A percentile compares a stretch with the other conserved stretches of the same genome.
phyloP scores from a whole-genome alignment of 2,329 filamentous ascomycete species.

The Pseudocercospora cruenta region DNA sequence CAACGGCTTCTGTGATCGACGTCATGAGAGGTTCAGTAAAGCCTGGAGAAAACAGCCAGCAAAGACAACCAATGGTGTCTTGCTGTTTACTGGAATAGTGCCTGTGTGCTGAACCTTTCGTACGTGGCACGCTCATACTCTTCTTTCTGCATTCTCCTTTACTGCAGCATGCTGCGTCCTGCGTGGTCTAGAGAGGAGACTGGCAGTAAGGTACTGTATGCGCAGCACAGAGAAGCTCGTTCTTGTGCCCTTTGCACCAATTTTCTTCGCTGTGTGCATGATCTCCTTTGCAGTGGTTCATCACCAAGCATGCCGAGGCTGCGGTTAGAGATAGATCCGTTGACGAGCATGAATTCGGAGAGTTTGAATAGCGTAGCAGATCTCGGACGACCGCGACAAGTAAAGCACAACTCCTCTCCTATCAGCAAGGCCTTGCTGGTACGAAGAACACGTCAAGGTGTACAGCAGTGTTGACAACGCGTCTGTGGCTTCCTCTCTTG shows the following conservation, averaged over 20 bases:
- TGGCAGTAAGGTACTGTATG: not conserved
- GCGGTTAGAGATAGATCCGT: not conserved
- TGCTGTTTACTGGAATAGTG: not conserved
- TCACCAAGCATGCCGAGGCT: not conserved
- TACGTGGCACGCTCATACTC: not conserved
- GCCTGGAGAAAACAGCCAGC: not conserved
- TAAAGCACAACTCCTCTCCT: not conserved
- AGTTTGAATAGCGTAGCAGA: not conserved
- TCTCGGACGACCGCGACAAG: not conserved
- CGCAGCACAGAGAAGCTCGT: not conserved
- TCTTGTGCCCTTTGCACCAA: not conserved
- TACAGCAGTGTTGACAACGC: not conserved
- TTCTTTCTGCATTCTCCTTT: not conserved
- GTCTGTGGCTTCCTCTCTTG: not conserved
- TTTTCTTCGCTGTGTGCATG: not conserved
- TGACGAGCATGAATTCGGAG: not conserved
- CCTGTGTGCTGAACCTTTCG: not conserved
- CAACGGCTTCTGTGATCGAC: not conserved
- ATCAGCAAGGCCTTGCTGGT: not conserved
- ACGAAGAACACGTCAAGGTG: not conserved
- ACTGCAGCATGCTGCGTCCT: not conserved
- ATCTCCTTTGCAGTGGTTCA: not conserved
- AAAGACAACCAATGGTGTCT: not conserved
- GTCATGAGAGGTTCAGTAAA: not conserved
- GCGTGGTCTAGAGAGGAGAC: not conserved